Percentiles rank a stretch among this genome's conserved stretches.
phyloP scores from a whole-genome alignment of 2,329 filamentous ascomycete species.

The Raffaelea ambrosiae region DNA sequence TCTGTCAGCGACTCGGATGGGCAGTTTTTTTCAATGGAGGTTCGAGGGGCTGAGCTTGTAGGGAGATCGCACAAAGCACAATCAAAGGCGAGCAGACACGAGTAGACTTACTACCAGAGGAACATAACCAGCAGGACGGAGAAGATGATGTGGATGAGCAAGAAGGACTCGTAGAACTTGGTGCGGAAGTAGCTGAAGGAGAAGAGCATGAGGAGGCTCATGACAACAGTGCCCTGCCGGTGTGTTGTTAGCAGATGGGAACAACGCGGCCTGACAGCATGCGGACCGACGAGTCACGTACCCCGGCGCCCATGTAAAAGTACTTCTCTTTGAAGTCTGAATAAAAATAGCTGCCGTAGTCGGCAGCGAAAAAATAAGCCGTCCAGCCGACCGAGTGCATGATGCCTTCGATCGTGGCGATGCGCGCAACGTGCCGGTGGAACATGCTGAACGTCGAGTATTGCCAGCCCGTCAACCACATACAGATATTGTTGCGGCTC shows the following conservation, averaged over 20 bases:
- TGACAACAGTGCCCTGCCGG: constrained; percentile 26
- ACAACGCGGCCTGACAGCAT: no score
- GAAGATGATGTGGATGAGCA: constrained; percentile 31
- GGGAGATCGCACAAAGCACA: background rate
- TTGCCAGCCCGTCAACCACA: constrained; percentile 61
- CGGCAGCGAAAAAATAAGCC: no score
- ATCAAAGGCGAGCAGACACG: background rate
- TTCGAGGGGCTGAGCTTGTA: background rate
- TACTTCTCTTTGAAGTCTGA: no score
- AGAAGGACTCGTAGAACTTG: constrained; percentile 42
- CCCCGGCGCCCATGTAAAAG: no score
- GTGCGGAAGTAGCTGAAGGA: constrained; percentile 43
- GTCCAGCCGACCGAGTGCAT: constrained; percentile 54
- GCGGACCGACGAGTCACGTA: no score
- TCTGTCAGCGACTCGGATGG: background rate
- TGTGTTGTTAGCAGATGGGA: no score
- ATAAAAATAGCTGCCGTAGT: no score
- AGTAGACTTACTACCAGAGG: background rate
- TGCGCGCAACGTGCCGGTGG: constrained; percentile 57
- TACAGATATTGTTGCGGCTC: constrained; percentile 56
- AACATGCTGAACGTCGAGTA: constrained; percentile 60
- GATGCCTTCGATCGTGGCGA: constrained; percentile 52
- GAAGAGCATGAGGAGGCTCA: constrained; percentile 34
- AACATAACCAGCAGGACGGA: constrained; percentile 25
- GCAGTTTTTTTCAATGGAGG: no score